phyloP scores from a whole-genome alignment of 164 flowering plant species.

The Tetrastigma voinierianum region DNA sequence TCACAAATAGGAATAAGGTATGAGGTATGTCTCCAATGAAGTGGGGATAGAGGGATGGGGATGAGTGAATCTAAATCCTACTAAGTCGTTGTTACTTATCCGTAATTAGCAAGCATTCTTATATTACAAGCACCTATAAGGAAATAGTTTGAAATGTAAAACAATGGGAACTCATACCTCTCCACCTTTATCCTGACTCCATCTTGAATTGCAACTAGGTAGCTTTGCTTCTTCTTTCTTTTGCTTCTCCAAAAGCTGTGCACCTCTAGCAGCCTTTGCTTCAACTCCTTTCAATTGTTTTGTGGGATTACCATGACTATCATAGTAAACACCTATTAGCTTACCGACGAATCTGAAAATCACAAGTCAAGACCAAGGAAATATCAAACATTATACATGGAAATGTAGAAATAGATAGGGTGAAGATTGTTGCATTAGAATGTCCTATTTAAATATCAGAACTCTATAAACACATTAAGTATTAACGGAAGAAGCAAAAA shows the following conservation, averaged over 20 bases:
- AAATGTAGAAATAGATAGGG: no score
- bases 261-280: conserved; percentile 89
- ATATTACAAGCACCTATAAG: not conserved
- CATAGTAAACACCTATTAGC: conserved; percentile 86
- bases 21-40: no score
- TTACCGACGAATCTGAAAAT: conserved; percentile 66
- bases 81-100: no score
- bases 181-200: conserved; percentile 96
- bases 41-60: no score
- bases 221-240: conserved; percentile 78
- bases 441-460: no score
- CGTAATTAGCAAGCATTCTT: no score
- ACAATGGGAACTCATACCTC: conserved; percentile 45
- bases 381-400: not conserved
- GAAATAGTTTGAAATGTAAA: not conserved
- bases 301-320: conserved; percentile 66
- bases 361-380: not conserved
- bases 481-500: no score
- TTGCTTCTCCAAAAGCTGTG: conserved; percentile 91
- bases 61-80: no score
- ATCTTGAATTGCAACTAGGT: conserved; percentile 77
- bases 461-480: no score
- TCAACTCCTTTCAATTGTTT: conserved; percentile 81
- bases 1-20: no score
- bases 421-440: no score